Evolutionary conservation across 768 basidiomycete genomes (phyloP).

Genomic region (Arthromyces matolae): DNA sequence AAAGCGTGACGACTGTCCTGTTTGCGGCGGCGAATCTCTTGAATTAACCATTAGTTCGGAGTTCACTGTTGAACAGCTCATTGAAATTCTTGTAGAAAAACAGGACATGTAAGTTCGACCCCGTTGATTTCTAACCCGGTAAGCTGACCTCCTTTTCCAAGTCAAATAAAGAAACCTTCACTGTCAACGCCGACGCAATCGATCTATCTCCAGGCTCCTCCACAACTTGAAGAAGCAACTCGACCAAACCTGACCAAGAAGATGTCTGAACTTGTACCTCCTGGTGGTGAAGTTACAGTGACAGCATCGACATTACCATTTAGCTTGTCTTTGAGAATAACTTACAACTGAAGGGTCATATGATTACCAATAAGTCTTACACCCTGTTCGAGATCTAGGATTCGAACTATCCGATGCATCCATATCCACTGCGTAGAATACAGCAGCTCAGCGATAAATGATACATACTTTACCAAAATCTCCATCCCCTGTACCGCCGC

Average conservation of each 20-base stretch:
- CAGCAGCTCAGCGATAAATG: slow-evolving; percentile 69
- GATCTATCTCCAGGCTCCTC: slow-evolving; percentile 92
- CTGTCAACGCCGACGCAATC: slow-evolving; percentile 71
- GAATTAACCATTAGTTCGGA: slow-evolving; percentile 68
- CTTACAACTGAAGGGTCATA: slow-evolving; percentile 47
- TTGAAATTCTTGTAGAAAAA: slow-evolving; percentile 82
- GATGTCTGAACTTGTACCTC: slow-evolving; percentile 73
- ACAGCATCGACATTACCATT: slow-evolving; percentile 91
- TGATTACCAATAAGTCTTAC: too few species aligned
- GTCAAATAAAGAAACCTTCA: slow-evolving; percentile 97
- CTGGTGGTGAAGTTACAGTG: slow-evolving; percentile 79
- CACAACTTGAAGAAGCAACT: slow-evolving; percentile 84
- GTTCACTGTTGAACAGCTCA: slow-evolving; percentile 79
- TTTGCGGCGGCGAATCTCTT: slow-evolving; percentile 89
- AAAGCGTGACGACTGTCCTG: slow-evolving; percentile 89
- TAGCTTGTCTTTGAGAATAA: slow-evolving; percentile 66
- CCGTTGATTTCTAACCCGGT: not conserved
- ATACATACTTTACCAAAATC: slow-evolving; percentile 76
- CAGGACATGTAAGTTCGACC: slow-evolving; percentile 79
- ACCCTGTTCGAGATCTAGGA: too few species aligned
- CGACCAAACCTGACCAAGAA: slow-evolving; percentile 88
- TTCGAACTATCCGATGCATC: too few species aligned
- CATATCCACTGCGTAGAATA: too few species aligned
- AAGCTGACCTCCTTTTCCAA: slow-evolving; percentile 27
- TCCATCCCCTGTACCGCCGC: slow-evolving; percentile 57